Conservation (phyloP, 495 filamentous ascomycete genomes). For the Usnea hakonensis region DNA sequence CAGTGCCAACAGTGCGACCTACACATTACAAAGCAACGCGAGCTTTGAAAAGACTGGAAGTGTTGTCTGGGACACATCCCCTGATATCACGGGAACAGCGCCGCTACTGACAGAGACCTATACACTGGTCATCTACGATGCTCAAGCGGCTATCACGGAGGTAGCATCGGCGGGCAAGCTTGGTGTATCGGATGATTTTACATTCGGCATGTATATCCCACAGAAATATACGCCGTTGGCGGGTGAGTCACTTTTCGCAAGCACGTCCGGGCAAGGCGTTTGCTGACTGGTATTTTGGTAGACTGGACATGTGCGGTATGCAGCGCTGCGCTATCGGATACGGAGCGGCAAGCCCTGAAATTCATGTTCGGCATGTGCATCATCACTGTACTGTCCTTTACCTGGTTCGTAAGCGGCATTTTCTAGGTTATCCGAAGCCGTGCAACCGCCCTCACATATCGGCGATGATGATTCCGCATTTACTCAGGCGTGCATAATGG, state of each 20-base stretch:
- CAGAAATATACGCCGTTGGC: conserved; percentile 55
- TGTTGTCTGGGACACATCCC: conserved; percentile 76
- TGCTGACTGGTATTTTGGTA: conserved; percentile 22
- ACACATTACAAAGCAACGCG: conserved; percentile 61
- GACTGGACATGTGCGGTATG: conserved; percentile 62
- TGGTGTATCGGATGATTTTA: conserved; percentile 50
- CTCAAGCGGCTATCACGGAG: conserved; percentile 52
- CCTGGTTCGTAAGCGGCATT: conserved; percentile 74
- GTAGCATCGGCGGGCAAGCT: conserved; percentile 66
- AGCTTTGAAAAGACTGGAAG: conserved; percentile 47
- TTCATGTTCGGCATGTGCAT: conserved; percentile 66
- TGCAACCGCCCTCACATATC: neutral
- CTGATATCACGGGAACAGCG: conserved; percentile 51
- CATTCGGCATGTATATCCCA: conserved; percentile 75
- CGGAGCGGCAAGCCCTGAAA: conserved; percentile 59
- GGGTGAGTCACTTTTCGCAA: conserved; percentile 40
- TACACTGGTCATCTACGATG: conserved; percentile 77
- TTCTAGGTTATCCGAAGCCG: conserved; percentile 32
- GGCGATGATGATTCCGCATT: conserved; percentile 3
- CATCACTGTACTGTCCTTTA: conserved; percentile 74
- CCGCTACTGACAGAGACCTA: conserved; percentile 68
- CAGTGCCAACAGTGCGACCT: conserved; percentile 54
- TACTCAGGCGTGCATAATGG: conserved; percentile 1
- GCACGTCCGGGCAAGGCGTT: conserved; percentile 3
- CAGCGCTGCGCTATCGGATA: conserved; percentile 55